Conservation (phyloP, 106 monocot genomes). For the Dendrobium catenatum region DNA sequence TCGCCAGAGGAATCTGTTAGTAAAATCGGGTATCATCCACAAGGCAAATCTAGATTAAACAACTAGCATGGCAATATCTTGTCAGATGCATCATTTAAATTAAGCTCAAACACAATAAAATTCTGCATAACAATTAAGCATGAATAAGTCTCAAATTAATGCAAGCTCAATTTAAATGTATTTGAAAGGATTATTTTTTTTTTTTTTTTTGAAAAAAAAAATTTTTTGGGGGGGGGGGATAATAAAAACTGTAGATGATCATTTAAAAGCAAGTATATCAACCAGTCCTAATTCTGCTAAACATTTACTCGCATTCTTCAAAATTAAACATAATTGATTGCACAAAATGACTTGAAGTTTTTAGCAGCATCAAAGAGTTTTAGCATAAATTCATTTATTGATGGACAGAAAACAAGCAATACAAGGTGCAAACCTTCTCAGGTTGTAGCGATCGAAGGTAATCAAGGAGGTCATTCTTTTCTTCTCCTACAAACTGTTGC, state of each 20-base stretch:
- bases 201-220: no score
- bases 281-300: background rate
- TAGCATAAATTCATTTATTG: background rate
- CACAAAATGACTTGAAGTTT: background rate
- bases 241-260: background rate
- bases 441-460: conserved; percentile 83
- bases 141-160: background rate
- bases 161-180: background rate
- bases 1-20: no score
- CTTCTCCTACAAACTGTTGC: conserved; percentile 98
- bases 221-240: no score
- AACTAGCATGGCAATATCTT: no score
- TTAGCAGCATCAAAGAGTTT: background rate
- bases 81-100: no score
- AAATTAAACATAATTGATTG: background rate
- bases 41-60: no score
- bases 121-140: background rate
- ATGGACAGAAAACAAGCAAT: background rate
- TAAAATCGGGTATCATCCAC: no score
- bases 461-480: conserved; percentile 89
- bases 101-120: background rate
- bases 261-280: background rate
- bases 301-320: background rate
- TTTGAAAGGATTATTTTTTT: background rate
- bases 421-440: conserved; percentile 58